Evolutionary conservation across 108 stramenopile species (phyloP).

Genomic region (Licmophora abbreviata): DNA sequence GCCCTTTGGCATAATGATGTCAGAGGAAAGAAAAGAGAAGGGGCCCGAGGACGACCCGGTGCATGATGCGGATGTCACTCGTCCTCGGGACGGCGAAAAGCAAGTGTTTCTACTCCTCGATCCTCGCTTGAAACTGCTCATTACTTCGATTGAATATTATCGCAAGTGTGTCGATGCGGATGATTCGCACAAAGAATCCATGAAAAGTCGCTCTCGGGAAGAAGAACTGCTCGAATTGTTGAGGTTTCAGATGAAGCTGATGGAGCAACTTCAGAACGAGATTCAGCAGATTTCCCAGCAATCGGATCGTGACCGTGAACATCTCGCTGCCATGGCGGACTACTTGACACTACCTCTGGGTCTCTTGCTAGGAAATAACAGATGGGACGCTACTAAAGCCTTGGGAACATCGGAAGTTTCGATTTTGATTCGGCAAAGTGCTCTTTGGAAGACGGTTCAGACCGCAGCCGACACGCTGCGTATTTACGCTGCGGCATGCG

Average conservation of each 20-base stretch:
- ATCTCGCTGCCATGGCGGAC: neutral
- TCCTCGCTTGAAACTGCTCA: neutral
- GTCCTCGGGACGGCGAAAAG: too few species aligned
- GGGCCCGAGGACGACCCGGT: too few species aligned
- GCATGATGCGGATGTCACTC: too few species aligned
- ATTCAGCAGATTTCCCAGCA: neutral
- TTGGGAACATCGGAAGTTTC: too few species aligned
- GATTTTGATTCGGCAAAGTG: neutral
- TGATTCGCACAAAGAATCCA: neutral
- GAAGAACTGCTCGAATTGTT: neutral
- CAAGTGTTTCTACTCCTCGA: neutral
- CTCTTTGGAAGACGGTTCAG: neutral
- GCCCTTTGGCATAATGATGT: too few species aligned
- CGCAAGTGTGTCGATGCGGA: neutral
- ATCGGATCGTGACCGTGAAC: neutral
- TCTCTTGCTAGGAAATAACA: neutral
- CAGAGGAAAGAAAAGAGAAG: too few species aligned
- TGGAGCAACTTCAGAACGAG: neutral
- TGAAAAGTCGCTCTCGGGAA: too few species aligned
- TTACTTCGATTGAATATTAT: neutral
- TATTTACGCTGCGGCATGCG: neutral
- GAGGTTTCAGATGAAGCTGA: neutral
- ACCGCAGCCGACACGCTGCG: neutral
- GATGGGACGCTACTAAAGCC: neutral
- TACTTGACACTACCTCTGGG: neutral